phyloP scores from a whole-genome alignment of 306 rosid genomes.

The Cicer arietinum region DNA sequence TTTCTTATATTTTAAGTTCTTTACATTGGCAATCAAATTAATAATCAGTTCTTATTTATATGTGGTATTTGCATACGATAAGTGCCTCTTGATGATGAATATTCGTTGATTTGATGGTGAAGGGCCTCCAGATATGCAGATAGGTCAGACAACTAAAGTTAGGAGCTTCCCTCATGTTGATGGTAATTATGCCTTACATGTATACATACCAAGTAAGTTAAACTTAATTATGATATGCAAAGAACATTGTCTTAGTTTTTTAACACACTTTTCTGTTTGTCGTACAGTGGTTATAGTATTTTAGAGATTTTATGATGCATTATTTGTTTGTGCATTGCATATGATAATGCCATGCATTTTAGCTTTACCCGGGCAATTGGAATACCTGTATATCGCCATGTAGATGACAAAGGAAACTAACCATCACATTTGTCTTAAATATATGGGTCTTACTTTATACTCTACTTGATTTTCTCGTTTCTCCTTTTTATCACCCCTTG shows the following conservation, averaged over 20 bases:
- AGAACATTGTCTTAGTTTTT: background rate
- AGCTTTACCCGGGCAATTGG: conserved; percentile 23
- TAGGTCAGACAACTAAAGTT: conserved; percentile 62
- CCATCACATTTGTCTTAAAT: background rate
- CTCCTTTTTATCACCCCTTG: background rate
- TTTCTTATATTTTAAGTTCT: conserved; percentile 26
- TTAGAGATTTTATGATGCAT: background rate
- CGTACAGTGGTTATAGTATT: conserved; percentile 8
- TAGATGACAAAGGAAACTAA: conserved; percentile 2
- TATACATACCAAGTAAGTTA: conserved; percentile 82
- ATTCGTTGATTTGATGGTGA: conserved; percentile 49
- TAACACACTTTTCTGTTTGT: background rate
- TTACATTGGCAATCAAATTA: background rate
- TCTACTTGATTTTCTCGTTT: background rate
- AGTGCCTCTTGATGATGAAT: conserved; percentile 18
- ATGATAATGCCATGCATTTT: conserved; percentile 15
- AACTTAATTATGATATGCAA: conserved; percentile 4
- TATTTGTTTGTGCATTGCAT: background rate
- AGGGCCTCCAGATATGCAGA: conserved; percentile 55
- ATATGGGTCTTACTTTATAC: background rate
- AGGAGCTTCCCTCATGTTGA: conserved; percentile 85
- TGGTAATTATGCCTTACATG: conserved; percentile 83
- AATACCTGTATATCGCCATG: conserved; percentile 8
- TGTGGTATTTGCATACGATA: background rate
- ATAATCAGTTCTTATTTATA: conserved; percentile 16